Evolutionary conservation across 2,329 filamentous ascomycete genomes (phyloP), one percentile per base, ranked within the genome.

Genomic region (Aspergillus neotritici): DNA sequence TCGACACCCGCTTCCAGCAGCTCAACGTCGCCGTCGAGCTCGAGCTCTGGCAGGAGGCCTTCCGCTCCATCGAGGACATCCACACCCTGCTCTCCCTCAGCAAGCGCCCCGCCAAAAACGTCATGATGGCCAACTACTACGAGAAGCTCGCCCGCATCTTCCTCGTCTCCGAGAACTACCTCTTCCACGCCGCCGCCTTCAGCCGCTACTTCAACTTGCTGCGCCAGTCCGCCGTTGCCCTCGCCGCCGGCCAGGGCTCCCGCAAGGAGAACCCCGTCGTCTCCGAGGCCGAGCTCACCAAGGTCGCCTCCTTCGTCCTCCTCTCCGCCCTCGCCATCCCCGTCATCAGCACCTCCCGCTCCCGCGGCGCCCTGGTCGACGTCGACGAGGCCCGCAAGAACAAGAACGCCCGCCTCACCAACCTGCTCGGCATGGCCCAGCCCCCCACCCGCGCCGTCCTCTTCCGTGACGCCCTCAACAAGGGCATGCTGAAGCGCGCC

Each of bases 51-150:
- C 93, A 98, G 72, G 93, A 98, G 75, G 93, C 93, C 53, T 98
- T 98, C 85, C 87, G 93, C 68, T 96, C 89, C 63, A 91, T 98
- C 38, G 93, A 98, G 73, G 93, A 98, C 66, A 97, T 97, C 57
- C 93, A 98, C 74, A 97, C 90, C 40, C 81, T 98, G 43, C 82
- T 98, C 56, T 97, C 85, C 74, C 79, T 97, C 57, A 97, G 91
- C 84, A 97, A 97, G 80, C 87, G 93, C 43, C 90, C 90, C 31
- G 85, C 93, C 42, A 97, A 97, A 84, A 96, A 96, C 67, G 78
- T 96, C 65, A 97, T 98, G 93, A 98, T 98, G 93, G 93, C 93
- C 72, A 98, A 97, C 76, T 98, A 98, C 79, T 98, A 97, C 71
- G 93, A 98, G 78, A 97, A 97, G 75, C 83, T 98, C 46, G 96